Evolutionary conservation across 495 filamentous ascomycete genomes (phyloP).

Genomic region (Daldinia bambusicola): DNA sequence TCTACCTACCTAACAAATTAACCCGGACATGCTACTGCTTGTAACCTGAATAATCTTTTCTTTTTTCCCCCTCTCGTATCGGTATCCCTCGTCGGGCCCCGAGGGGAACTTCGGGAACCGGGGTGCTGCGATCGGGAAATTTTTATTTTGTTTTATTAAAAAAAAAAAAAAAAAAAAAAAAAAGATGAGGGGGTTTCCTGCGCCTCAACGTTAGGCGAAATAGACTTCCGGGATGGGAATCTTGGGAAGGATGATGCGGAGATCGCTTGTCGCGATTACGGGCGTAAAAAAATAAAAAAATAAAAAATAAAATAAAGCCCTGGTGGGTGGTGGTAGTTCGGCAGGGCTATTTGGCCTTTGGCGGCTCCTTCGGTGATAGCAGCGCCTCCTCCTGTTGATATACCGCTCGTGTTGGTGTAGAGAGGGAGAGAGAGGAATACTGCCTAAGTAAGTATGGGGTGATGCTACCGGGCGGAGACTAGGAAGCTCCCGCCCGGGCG

Average conservation of each 20-base stretch:
- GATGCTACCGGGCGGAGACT: conserved; percentile 2
- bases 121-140: conserved; percentile 1
- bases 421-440: not conserved
- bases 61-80: not conserved
- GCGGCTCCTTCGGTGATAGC: conserved; percentile 35
- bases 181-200: conserved; percentile 20
- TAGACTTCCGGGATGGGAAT: conserved; percentile 2
- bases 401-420: not conserved
- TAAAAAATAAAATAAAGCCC: too few species aligned
- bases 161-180: conserved; percentile 3
- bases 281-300: not conserved
- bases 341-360: not conserved
- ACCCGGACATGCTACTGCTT: not conserved
- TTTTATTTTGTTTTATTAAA: too few species aligned
- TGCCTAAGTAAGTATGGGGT: too few species aligned
- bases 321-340: not conserved
- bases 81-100: not conserved
- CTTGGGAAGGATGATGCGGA: conserved; percentile 4
- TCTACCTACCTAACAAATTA: too few species aligned
- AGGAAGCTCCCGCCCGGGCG: conserved; percentile 31
- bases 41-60: not conserved
- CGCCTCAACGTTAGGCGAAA: conserved; percentile 29
- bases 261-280: conserved; percentile 2
- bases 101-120: not conserved
- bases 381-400: conserved; percentile 39